phyloP scores from a whole-genome alignment of 2,329 filamentous ascomycete species.

The Botryotinia calthae region DNA sequence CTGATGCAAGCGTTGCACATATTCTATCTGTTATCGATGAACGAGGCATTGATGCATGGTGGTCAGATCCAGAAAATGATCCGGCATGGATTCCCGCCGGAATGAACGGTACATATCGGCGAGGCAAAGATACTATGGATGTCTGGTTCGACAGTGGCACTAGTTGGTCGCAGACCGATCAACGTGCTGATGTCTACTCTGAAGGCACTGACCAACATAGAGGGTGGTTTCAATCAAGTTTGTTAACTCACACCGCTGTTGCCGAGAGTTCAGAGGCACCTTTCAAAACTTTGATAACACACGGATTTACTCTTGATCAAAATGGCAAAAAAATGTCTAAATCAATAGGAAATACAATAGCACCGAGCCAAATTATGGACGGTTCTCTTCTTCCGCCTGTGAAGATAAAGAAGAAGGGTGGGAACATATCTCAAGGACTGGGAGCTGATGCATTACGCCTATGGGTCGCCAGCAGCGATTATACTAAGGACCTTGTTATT shows the following conservation, averaged over 20 bases:
- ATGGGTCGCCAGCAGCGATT: conserved; percentile 91
- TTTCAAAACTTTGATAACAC: conserved; percentile 87
- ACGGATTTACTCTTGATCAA: conserved; percentile 89
- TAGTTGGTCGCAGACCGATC: conserved; percentile 69
- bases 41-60: conserved; percentile 90
- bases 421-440: conserved; percentile 61
- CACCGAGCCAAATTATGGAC: conserved; percentile 79
- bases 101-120: conserved; percentile 60
- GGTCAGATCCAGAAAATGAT: conserved; percentile 77
- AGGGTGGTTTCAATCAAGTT: conserved; percentile 96
- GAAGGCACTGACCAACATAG: conserved; percentile 96
- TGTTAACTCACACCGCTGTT: conserved; percentile 71
- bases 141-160: conserved; percentile 99
- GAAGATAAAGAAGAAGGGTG: conserved; percentile 43
- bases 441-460: conserved; percentile 85
- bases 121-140: conserved; percentile 95
- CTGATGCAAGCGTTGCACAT: conserved; percentile 74
- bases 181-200: conserved; percentile 79
- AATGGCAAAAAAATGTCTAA: conserved; percentile 99
- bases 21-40: conserved; percentile 76
- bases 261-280: conserved; percentile 54
- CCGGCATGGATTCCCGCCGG: conserved; percentile 70
- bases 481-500: conserved; percentile 82
- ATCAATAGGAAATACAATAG: conserved; percentile 84
- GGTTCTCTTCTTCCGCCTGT: conserved; percentile 70